Base-by-base conservation (phyloP, 805 yeast species). In the Candida methanosorbosa region DNA sequence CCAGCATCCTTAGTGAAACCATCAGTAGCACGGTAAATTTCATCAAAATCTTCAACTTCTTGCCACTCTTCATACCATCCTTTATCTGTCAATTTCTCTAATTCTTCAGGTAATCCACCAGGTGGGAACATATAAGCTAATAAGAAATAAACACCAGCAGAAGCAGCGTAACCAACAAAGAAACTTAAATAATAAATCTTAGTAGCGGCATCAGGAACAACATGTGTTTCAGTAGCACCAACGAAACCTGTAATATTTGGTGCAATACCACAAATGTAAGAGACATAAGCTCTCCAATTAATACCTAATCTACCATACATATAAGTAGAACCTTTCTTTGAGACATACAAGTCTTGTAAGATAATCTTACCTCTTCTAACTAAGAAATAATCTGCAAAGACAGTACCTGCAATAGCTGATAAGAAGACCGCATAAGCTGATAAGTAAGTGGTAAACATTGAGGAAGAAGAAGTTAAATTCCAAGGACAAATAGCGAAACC, bases 221-320 rank as follows among this genome's bases (percentile, higher is more conserved):
- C 37, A 39, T 65, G 69, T n/a, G 77, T 71, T 27, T 79, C 83
- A 18, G 83, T 76, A 9, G 87, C 86, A 42, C 94, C 86, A 6
- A 80, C 90, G 47, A 86, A 86, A 2, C 96, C 96, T 16, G 81
- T 81, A 50, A 86, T 78, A 49, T 85, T 86, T 31, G 94, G 92
- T 24, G 76, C 63, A 39, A 87, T 78, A 36, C 95, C 95, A 44
- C 78, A 68, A 43, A 86, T 54, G 54, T 86, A 86, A 1, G 95
- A 92, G 22, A 68, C 74, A 44, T 73, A 77, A 2, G 90, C 95
- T 54, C 94, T 69, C 92, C 94, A 83, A 53, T 85, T 84, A 56
- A 74, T 46, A 27, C 95, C 95, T 31, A 63, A 58, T 21, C 49
- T 58, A 48, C 71, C 68, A 59, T 72, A 85, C 59, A 69, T 70